Percentiles rank a stretch among this genome's conserved stretches.
phyloP scores from a whole-genome alignment of 352 stramenopile genomes.

The Phytophthora vignae region DNA sequence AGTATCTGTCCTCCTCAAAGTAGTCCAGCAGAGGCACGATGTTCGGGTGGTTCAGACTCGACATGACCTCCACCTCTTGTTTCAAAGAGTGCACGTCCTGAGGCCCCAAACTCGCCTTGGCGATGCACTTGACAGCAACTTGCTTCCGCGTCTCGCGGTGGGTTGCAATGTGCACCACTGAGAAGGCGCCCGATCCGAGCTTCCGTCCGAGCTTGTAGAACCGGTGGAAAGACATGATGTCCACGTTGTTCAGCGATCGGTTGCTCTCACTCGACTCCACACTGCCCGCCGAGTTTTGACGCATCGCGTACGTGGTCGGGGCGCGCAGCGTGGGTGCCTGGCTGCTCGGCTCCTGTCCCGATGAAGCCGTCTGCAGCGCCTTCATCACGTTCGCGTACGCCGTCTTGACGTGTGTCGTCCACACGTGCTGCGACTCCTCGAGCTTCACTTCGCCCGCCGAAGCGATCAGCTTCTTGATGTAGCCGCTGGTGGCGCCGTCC shows the following conservation, averaged over 20 bases:
- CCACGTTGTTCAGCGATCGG: constrained; percentile 39
- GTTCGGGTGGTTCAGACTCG: constrained; percentile 74
- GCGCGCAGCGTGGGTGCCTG: constrained; percentile 36
- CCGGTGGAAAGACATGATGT: constrained; percentile 62
- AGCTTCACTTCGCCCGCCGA: constrained; percentile 81
- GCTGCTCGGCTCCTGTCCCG: constrained; percentile 33
- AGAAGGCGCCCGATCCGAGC: constrained; percentile 89
- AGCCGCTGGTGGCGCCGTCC: constrained; percentile 62
- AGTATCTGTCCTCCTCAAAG: constrained; percentile 79
- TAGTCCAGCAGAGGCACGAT: constrained; percentile 79
- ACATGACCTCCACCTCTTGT: constrained; percentile 80
- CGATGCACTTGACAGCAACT: constrained; percentile 84
- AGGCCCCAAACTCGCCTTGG: constrained; percentile 58
- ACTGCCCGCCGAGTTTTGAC: constrained; percentile 59
- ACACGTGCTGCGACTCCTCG: constrained; percentile 58
- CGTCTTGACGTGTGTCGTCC: constrained; percentile 76
- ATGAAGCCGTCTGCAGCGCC: constrained; percentile 57
- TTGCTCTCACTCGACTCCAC: constrained; percentile 44
- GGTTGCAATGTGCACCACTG: constrained; percentile 88
- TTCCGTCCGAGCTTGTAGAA: constrained; percentile 87
- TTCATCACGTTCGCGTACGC: constrained; percentile 88
- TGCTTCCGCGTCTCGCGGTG: constrained; percentile 77
- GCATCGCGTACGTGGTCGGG: constrained; percentile 36
- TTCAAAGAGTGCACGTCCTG: constrained; percentile 68
- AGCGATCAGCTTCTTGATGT: constrained; percentile 82